phyloP scores from a whole-genome alignment of 1,284 basidiomycete genomes.

The Bjerkandera adusta region DNA sequence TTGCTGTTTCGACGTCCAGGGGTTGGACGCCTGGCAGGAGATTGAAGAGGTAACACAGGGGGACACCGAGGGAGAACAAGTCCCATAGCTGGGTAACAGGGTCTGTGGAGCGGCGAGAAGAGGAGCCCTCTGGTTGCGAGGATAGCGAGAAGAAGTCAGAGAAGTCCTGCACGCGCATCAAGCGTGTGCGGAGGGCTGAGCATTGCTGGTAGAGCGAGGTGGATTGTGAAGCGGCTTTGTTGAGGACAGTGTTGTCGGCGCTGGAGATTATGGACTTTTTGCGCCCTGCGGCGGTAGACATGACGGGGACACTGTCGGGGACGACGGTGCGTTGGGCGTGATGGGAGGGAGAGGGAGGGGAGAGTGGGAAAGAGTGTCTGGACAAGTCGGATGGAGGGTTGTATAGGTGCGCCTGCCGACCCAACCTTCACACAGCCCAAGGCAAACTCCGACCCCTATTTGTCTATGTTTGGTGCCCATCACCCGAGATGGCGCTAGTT shows the following conservation, averaged over 20 bases:
- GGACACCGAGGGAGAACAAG: conserved; percentile 88
- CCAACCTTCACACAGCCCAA: conserved; percentile 14
- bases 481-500: too few relatives aligned
- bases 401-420: conserved; percentile 7
- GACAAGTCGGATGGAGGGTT: conserved; percentile 13
- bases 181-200: conserved; percentile 67
- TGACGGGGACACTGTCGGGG: conserved; percentile 29
- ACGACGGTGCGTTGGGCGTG: conserved; percentile 8
- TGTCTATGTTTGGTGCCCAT: conserved; percentile 12
- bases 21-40: conserved; percentile 71
- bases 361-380: conserved; percentile 15
- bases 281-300: conserved; percentile 71
- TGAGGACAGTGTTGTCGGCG: conserved; percentile 77
- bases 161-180: conserved; percentile 75
- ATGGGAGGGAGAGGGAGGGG: conserved; percentile 9
- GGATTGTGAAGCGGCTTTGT: conserved; percentile 78
- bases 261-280: conserved; percentile 79
- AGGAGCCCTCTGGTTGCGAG: conserved; percentile 46
- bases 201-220: conserved; percentile 89
- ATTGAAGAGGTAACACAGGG: conserved; percentile 96
- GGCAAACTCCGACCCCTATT: conserved; percentile 12
- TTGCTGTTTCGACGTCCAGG: conserved; percentile 68
- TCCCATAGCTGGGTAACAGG: conserved; percentile 94
- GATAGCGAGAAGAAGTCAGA: conserved; percentile 65
- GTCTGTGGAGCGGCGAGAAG: conserved; percentile 71